phyloP scores from a whole-genome alignment of 495 filamentous ascomycete genomes.

The Clohesyomyces aquaticus region DNA sequence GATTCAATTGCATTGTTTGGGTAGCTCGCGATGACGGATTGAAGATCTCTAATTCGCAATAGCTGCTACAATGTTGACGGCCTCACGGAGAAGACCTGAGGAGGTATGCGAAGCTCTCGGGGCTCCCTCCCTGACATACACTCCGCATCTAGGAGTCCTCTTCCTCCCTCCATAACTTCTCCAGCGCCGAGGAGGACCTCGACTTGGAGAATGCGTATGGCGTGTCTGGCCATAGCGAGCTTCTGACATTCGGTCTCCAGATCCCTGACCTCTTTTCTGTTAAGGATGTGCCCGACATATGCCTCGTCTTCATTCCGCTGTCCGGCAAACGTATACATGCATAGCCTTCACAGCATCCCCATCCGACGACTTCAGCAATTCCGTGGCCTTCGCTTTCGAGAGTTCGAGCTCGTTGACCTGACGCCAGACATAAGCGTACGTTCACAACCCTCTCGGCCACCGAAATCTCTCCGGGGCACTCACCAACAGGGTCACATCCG shows the following conservation, averaged over 20 bases:
- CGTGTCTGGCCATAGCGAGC: neutral
- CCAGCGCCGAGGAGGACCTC: too few relatives aligned
- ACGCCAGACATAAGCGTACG: neutral
- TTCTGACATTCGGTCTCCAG: neutral
- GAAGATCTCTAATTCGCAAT: neutral
- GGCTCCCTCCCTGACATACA: too few relatives aligned
- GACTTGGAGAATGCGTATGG: too few relatives aligned
- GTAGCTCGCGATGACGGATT: too few relatives aligned
- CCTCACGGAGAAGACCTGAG: too few relatives aligned
- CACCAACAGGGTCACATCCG: slow-evolving; percentile 70
- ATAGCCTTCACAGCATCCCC: slow-evolving; percentile 75
- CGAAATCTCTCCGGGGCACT: too few relatives aligned
- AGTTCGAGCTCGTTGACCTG: slow-evolving; percentile 81
- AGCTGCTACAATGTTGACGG: neutral
- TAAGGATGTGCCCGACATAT: neutral
- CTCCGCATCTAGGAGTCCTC: too few relatives aligned
- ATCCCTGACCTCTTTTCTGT: neutral
- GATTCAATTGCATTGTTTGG: too few relatives aligned
- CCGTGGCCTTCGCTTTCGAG: slow-evolving; percentile 78
- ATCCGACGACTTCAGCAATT: slow-evolving; percentile 77
- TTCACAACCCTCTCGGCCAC: neutral
- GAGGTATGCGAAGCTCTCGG: too few relatives aligned
- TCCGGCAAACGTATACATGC: slow-evolving; percentile 57
- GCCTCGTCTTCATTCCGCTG: too few relatives aligned
- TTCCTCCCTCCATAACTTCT: too few relatives aligned